Evolutionary conservation across 1,139 yeast genomes (phyloP).

Genomic region (Geotrichum siamense): DNA sequence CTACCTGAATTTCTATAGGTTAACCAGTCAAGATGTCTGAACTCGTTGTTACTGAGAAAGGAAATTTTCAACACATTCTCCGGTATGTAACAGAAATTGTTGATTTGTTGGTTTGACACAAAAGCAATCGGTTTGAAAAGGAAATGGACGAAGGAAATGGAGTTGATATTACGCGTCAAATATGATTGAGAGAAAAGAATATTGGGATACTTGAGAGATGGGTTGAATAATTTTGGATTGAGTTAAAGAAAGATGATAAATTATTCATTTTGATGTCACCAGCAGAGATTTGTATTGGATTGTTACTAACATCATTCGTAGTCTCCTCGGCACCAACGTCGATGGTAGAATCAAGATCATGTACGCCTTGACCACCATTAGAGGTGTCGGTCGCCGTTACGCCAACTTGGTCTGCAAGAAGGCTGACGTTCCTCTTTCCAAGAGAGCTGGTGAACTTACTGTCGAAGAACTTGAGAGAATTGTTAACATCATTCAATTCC

Average conservation of each 20-base stretch:
- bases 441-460: slow-evolving; percentile 99
- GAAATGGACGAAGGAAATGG: no score
- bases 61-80: slow-evolving; percentile 99
- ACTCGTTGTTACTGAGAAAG: slow-evolving; percentile 97
- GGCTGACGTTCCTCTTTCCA: slow-evolving; percentile 97
- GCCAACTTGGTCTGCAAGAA: slow-evolving; percentile 99
- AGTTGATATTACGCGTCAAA: no score
- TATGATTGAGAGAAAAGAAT: no score
- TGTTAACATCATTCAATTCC: slow-evolving; percentile 99
- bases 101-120: no score
- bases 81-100: no score
- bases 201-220: no score
- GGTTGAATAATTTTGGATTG: no score
- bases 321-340: slow-evolving; percentile 99
- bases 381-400: slow-evolving; percentile 99
- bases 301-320: slow-evolving; percentile 27
- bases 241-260: no score
- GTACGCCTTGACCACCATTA: slow-evolving; percentile 99
- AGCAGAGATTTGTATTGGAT: no score
- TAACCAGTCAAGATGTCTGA: slow-evolving; percentile 54
- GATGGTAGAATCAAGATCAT: slow-evolving; percentile 99
- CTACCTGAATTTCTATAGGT: slow-evolving; percentile 2
- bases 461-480: slow-evolving; percentile 99
- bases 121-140: no score
- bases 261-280: no score